Percentiles rank a stretch among this genome's conserved stretches.
phyloP scores from a whole-genome alignment of 495 filamentous ascomycete genomes.

The Echria macrotheca region DNA sequence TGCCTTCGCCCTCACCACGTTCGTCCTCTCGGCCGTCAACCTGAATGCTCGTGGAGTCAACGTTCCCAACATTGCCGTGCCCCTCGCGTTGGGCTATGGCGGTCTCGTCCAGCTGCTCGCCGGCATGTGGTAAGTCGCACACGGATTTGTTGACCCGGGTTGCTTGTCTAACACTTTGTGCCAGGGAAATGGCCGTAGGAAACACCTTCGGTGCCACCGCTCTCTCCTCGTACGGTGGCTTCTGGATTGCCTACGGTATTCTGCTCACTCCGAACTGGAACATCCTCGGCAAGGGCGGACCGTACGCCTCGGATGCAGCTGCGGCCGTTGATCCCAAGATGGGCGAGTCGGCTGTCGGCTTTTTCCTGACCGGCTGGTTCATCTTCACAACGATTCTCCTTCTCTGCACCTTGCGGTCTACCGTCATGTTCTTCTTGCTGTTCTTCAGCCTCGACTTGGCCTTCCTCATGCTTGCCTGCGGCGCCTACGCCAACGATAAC shows the following conservation, averaged over 20 bases:
- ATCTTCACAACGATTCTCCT: slow-evolving; percentile 92
- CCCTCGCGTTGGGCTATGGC: slow-evolving; percentile 71
- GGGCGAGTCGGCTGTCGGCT: slow-evolving; percentile 62
- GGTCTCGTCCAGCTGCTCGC: slow-evolving; percentile 88
- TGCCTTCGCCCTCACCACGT: slow-evolving; percentile 94
- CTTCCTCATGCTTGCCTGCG: slow-evolving; percentile 81
- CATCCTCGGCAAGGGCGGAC: slow-evolving; percentile 54
- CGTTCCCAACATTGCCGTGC: slow-evolving; percentile 63
- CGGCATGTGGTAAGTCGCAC: slow-evolving; percentile 99
- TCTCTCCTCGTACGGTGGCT: slow-evolving; percentile 93
- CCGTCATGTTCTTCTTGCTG: slow-evolving; percentile 90
- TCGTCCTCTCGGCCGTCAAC: slow-evolving; percentile 86
- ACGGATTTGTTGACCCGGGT: no score
- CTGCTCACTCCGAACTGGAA: slow-evolving; percentile 65
- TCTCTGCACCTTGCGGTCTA: slow-evolving; percentile 85
- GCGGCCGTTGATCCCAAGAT: slow-evolving; percentile 30
- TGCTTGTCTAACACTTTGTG: no score
- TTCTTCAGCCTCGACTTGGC: slow-evolving; percentile 93
- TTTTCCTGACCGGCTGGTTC: slow-evolving; percentile 94
- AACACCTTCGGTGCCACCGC: slow-evolving; percentile 98
- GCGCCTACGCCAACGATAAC: slow-evolving; percentile 52
- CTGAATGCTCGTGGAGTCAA: slow-evolving; percentile 55
- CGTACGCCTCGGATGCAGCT: slow-evolving; percentile 36
- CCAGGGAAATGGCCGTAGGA: slow-evolving; percentile 95
- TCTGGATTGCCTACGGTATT: slow-evolving; percentile 92